phyloP scores from a whole-genome alignment of 345 rosid species.

The Populus tremula region DNA sequence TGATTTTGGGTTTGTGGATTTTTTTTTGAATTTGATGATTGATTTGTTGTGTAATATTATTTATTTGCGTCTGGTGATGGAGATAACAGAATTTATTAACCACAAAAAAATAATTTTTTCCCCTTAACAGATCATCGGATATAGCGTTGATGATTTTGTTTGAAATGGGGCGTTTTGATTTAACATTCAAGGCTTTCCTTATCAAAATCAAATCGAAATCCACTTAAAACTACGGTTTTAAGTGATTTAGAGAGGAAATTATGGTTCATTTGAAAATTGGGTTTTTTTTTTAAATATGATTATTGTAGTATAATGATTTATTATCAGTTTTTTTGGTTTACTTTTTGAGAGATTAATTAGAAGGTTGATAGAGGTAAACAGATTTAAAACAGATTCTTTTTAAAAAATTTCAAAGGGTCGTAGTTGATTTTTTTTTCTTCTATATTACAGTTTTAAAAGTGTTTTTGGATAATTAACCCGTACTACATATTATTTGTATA shows the following conservation, averaged over 20 bases:
- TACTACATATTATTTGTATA: no score
- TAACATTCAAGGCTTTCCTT: not conserved
- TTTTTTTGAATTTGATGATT: not conserved
- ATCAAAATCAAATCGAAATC: not conserved
- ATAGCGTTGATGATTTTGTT: not conserved
- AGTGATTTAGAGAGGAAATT: not conserved
- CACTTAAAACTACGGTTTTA: not conserved
- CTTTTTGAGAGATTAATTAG: no score
- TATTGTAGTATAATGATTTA: no score
- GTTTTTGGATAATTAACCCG: no score
- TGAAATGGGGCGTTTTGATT: not conserved
- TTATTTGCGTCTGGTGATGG: constrained; percentile 1
- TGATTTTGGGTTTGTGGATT: not conserved
- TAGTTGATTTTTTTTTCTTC: no score
- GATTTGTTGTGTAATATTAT: constrained; percentile 1
- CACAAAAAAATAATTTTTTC: not conserved
- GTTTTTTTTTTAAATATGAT: no score
- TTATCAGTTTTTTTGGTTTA: no score
- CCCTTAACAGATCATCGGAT: no score
- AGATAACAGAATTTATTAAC: not conserved
- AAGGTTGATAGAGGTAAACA: no score
- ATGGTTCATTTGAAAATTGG: not conserved
- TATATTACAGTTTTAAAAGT: no score
- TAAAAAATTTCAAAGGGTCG: no score
- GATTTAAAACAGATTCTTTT: no score